Conservation (phyloP, 441 rosid genomes). For the Brassica balearica region DNA sequence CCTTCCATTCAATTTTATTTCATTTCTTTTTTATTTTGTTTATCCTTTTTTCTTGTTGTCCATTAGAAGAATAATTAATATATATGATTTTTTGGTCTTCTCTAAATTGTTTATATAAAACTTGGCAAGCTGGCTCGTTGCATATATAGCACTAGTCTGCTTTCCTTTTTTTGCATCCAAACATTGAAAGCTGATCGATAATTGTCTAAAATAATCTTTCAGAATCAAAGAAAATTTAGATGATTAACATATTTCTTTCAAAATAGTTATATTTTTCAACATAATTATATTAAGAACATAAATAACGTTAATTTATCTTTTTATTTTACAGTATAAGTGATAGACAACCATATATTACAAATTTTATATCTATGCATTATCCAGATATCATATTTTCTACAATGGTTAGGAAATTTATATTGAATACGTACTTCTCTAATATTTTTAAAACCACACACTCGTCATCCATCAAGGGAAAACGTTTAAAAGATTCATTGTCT, state of each 20-base stretch:
- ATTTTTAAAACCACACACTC: background rate
- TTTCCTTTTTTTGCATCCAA: background rate
- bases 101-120: conserved; percentile 13
- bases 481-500: conserved; percentile 35
- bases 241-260: background rate
- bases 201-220: background rate
- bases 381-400: conserved; percentile 16
- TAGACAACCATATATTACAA: conserved; percentile 16
- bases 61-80: conserved; percentile 14
- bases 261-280: background rate
- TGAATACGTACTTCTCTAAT: background rate
- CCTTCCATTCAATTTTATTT: conserved; percentile 13
- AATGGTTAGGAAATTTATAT: conserved; percentile 4
- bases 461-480: conserved; percentile 34
- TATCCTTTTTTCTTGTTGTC: background rate
- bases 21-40: too few relatives aligned
- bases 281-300: background rate
- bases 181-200: conserved; percentile 1
- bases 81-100: conserved; percentile 6
- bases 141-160: conserved; percentile 6
- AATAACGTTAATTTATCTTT: background rate
- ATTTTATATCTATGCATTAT: conserved; percentile 4
- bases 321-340: background rate
- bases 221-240: background rate
- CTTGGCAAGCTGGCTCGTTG: conserved; percentile 38